Evolutionary conservation across 1,284 basidiomycete species (phyloP).

Genomic region (Cutaneotrichosporon sp.): DNA sequence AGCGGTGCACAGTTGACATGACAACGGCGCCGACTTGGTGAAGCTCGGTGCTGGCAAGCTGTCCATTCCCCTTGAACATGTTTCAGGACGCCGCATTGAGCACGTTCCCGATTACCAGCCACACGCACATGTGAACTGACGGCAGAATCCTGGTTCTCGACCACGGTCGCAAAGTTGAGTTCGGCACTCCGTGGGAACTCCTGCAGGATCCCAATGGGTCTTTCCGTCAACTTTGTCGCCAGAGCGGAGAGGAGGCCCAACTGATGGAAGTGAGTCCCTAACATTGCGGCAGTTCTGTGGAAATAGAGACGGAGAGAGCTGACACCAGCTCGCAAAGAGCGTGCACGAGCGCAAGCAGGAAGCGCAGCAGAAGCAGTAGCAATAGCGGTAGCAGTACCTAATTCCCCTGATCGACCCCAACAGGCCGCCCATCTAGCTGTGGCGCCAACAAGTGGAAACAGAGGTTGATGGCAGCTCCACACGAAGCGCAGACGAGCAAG

Average conservation of each 20-base stretch:
- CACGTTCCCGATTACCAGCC: not conserved
- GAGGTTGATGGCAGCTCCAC: no score
- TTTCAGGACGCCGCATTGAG: not conserved
- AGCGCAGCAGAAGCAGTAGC: not conserved
- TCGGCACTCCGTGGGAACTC: slow-evolving; percentile 55
- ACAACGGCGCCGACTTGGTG: no score
- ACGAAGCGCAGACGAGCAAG: no score
- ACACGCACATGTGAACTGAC: not conserved
- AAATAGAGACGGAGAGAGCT: not conserved
- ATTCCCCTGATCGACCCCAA: no score
- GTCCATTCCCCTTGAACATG: no score
- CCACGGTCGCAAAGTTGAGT: slow-evolving; percentile 56
- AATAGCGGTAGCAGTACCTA: no score
- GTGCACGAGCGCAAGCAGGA: slow-evolving; percentile 25
- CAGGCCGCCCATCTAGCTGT: no score
- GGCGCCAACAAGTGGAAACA: no score
- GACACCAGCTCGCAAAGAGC: slow-evolving; percentile 25
- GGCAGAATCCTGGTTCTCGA: slow-evolving; percentile 57
- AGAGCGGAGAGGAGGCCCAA: slow-evolving; percentile 52
- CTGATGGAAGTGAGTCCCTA: slow-evolving; percentile 42
- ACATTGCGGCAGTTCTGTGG: no score
- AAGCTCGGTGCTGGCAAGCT: no score
- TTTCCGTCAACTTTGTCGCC: slow-evolving; percentile 53
- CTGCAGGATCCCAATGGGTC: slow-evolving; percentile 48
- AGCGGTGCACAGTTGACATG: no score